These are phyloP conservation scores for Nigrospora sphaerica DNA, from an alignment of 2,329 filamentous ascomycete species.

Conservation along the genomic window DNA sequence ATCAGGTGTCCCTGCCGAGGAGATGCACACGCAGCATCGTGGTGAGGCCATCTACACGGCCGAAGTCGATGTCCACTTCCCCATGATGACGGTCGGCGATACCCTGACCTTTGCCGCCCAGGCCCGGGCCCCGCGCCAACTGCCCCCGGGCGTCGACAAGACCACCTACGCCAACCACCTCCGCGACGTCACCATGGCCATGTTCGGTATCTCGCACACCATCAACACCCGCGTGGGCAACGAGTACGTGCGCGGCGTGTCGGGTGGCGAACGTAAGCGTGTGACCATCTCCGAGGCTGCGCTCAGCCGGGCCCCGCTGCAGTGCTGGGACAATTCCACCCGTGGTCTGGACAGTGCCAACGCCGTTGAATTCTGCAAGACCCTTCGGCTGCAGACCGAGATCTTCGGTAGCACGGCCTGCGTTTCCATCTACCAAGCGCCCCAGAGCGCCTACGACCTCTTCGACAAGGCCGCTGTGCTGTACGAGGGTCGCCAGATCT, in stretches of 20 bases:
- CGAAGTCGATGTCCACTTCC: slow-evolving; percentile 75
- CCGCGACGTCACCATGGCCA: slow-evolving; percentile 64
- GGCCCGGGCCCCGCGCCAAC: slow-evolving; percentile 53
- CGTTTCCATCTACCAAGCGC: slow-evolving; percentile 64
- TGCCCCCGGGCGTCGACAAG: slow-evolving; percentile 47
- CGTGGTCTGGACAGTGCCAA: slow-evolving; percentile 67
- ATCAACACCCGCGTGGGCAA: slow-evolving; percentile 67
- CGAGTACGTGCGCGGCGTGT: slow-evolving; percentile 66
- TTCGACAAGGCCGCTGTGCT: slow-evolving; percentile 51
- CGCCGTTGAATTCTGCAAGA: slow-evolving; percentile 65
- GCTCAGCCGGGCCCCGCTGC: slow-evolving; percentile 45
- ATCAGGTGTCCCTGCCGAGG: slow-evolving; percentile 53
- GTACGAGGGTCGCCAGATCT: slow-evolving; percentile 54
- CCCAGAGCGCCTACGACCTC: slow-evolving; percentile 52
- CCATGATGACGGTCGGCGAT: slow-evolving; percentile 66
- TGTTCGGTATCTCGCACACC: slow-evolving; percentile 65
- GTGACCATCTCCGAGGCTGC: slow-evolving; percentile 54
- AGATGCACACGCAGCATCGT: slow-evolving; percentile 70
- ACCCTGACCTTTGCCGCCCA: slow-evolving; percentile 70
- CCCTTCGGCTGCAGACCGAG: slow-evolving; percentile 36
- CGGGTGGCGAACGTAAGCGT: slow-evolving; percentile 62
- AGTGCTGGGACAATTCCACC: slow-evolving; percentile 64
- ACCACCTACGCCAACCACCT: slow-evolving; percentile 51
- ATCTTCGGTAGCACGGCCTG: slow-evolving; percentile 22
- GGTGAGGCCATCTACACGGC: slow-evolving; percentile 82